Percentiles rank a stretch among this genome's conserved stretches.
These are phyloP conservation scores for Pichia scutulata DNA, from an alignment of 805 yeast species.

Conservation along the genomic window DNA sequence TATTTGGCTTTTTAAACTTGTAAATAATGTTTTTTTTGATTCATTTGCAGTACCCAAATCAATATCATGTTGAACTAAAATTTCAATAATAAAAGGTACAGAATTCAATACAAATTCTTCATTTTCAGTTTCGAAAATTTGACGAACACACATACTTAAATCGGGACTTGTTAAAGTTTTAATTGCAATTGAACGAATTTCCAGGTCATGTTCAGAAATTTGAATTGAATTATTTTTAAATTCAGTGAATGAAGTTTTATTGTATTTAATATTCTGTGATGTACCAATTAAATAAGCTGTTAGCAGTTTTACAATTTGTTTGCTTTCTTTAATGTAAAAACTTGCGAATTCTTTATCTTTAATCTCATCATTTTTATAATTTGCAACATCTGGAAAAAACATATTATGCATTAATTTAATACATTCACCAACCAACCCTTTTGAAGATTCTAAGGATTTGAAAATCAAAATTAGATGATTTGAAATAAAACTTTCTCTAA, in stretches of 20 bases:
- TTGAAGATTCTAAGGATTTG: slow-evolving; percentile 6
- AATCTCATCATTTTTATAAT: not conserved
- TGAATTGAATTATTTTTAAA: slow-evolving; percentile 10
- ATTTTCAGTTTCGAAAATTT: slow-evolving; percentile 24
- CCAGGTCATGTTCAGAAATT: slow-evolving; percentile 14
- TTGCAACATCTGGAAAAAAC: slow-evolving; percentile 4
- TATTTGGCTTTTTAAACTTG: slow-evolving; percentile 20
- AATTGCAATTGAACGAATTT: slow-evolving; percentile 29
- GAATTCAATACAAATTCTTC: slow-evolving; percentile 27
- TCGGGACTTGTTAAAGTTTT: slow-evolving; percentile 38
- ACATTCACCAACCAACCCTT: slow-evolving; percentile 4
- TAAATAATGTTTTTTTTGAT: slow-evolving; percentile 16
- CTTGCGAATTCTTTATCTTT: not conserved
- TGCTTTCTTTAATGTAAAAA: slow-evolving; percentile 6
- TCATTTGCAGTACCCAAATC: slow-evolving; percentile 15
- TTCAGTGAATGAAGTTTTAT: slow-evolving; percentile 18
- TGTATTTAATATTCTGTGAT: slow-evolving; percentile 20
- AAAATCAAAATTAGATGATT: slow-evolving; percentile 11
- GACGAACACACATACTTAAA: slow-evolving; percentile 35
- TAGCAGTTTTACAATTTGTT: slow-evolving; percentile 17
- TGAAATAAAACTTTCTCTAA: slow-evolving; percentile 10
- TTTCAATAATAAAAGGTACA: slow-evolving; percentile 42
- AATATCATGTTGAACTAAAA: slow-evolving; percentile 33
- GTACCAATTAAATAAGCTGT: slow-evolving; percentile 31
- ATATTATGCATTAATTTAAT: slow-evolving; percentile 3